Percentiles rank a stretch among this genome's conserved stretches.
Conservation (phyloP, 2,329 filamentous ascomycete genomes). For the Fusarium nygamai region DNA sequence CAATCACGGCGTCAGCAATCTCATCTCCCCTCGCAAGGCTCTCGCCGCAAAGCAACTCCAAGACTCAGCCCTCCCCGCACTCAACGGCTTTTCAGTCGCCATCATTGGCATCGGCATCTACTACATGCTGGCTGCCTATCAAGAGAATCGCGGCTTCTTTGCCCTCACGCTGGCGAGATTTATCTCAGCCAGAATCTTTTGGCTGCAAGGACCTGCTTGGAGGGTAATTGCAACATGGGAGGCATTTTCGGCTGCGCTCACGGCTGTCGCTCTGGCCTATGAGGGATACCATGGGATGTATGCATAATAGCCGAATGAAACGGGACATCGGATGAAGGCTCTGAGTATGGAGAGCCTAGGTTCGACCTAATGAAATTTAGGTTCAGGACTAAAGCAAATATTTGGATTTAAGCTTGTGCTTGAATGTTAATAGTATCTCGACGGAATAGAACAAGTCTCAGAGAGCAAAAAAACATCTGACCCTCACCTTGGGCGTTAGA, state of each 20-base stretch:
- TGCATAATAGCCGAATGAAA: not conserved
- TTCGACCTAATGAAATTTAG: not conserved
- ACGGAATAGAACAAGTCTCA: too few species aligned
- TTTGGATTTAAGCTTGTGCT: too few species aligned
- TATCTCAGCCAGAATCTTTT: slow-evolving; percentile 18
- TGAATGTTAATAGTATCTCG: too few species aligned
- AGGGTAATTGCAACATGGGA: slow-evolving; percentile 16
- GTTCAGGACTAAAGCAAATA: not conserved
- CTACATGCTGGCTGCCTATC: slow-evolving; percentile 15
- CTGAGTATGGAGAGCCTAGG: not conserved
- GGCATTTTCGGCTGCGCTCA: not conserved
- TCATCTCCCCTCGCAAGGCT: slow-evolving; percentile 21
- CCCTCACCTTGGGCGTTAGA: too few species aligned
- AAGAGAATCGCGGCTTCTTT: slow-evolving; percentile 14
- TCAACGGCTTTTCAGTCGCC: slow-evolving; percentile 28
- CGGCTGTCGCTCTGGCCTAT: not conserved
- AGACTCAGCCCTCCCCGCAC: slow-evolving; percentile 17
- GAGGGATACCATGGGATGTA: not conserved
- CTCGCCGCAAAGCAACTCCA: slow-evolving; percentile 16
- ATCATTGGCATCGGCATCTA: slow-evolving; percentile 19
- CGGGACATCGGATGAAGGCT: not conserved
- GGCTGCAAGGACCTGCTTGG: slow-evolving; percentile 17
- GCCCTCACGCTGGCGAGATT: not conserved
- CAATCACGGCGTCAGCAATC: slow-evolving; percentile 20
- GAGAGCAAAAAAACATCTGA: too few species aligned